These are phyloP conservation scores for Panellus pusillus DNA, from an alignment of 768 basidiomycete species.

Conservation along the genomic window DNA sequence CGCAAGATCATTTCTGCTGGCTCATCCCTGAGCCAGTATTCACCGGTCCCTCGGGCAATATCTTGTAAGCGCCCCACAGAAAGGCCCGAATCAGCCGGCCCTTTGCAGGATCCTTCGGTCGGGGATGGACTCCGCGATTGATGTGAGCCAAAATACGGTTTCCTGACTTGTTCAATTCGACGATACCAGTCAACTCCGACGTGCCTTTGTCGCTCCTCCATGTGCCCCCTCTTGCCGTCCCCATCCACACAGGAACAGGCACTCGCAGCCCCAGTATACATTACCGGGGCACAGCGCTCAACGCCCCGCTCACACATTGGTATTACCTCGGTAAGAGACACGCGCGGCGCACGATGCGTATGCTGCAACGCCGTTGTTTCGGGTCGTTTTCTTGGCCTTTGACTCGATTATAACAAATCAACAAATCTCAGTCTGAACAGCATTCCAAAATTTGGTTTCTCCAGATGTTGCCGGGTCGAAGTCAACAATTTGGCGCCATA, in stretches of 20 bases:
- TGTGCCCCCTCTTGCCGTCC: too few relatives aligned
- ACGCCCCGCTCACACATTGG: slow-evolving; percentile 6
- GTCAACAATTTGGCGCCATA: slow-evolving; percentile 7
- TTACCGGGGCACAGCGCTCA: slow-evolving; percentile 15
- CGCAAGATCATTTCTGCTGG: slow-evolving; percentile 9
- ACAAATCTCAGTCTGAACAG: too few relatives aligned
- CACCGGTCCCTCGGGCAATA: not conserved
- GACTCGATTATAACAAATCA: too few relatives aligned
- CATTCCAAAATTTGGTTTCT: too few relatives aligned
- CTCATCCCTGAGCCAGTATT: slow-evolving; percentile 8
- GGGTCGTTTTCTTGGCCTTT: too few relatives aligned
- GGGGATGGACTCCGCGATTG: slow-evolving; percentile 4
- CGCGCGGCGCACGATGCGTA: slow-evolving; percentile 6
- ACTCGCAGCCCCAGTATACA: slow-evolving; percentile 8
- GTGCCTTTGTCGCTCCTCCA: slow-evolving; percentile 10
- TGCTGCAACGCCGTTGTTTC: slow-evolving; percentile 8
- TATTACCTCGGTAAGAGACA: slow-evolving; percentile 14
- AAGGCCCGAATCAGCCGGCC: slow-evolving; percentile 3
- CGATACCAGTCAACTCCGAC: slow-evolving; percentile 3
- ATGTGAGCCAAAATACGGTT: not conserved
- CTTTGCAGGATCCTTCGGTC: slow-evolving; percentile 3
- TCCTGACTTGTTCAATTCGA: slow-evolving; percentile 12
- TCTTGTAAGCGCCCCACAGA: not conserved
- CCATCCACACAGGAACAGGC: slow-evolving; percentile 2
- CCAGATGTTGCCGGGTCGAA: too few relatives aligned